phyloP scores from a whole-genome alignment of 495 filamentous ascomycete species.

The Talaromyces adpressus region DNA sequence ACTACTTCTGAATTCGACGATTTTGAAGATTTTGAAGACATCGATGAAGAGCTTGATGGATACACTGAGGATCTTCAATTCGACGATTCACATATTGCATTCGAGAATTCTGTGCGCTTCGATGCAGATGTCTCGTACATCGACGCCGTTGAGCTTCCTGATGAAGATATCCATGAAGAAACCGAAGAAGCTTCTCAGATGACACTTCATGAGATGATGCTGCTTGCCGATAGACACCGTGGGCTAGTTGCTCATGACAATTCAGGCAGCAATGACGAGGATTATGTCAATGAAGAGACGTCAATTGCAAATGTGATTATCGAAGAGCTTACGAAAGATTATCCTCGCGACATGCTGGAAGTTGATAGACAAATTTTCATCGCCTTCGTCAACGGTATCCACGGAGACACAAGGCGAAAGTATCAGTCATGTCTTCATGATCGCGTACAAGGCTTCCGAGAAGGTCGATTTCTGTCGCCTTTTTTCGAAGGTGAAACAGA shows the following conservation, averaged over 20 bases:
- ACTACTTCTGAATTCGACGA: slow-evolving; percentile 3
- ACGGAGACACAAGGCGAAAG: slow-evolving; percentile 26
- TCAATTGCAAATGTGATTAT: slow-evolving; percentile 9
- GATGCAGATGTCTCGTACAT: slow-evolving; percentile 31
- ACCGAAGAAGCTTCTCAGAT: slow-evolving; percentile 21
- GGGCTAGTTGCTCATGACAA: slow-evolving; percentile 15
- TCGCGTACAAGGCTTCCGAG: slow-evolving; percentile 30
- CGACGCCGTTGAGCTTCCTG: slow-evolving; percentile 19
- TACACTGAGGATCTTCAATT: slow-evolving; percentile 24
- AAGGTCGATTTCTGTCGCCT: slow-evolving; percentile 26
- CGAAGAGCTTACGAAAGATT: slow-evolving; percentile 26
- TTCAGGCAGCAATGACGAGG: slow-evolving; percentile 12
- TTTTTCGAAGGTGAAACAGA: slow-evolving; percentile 28
- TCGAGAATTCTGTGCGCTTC: slow-evolving; percentile 34
- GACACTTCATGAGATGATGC: slow-evolving; percentile 41
- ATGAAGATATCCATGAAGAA: slow-evolving; percentile 19
- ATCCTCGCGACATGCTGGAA: slow-evolving; percentile 32
- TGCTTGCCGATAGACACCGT: slow-evolving; percentile 22
- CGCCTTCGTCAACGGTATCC: slow-evolving; percentile 41
- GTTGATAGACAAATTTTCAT: slow-evolving; percentile 34
- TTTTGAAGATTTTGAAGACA: slow-evolving; percentile 10
- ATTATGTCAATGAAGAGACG: slow-evolving; percentile 11
- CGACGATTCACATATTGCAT: slow-evolving; percentile 36
- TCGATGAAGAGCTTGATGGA: slow-evolving; percentile 26
- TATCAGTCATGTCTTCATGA: slow-evolving; percentile 29